These are phyloP conservation scores for Lachnellula arida DNA, from an alignment of 2,329 filamentous ascomycete genomes.

Conservation along the genomic window DNA sequence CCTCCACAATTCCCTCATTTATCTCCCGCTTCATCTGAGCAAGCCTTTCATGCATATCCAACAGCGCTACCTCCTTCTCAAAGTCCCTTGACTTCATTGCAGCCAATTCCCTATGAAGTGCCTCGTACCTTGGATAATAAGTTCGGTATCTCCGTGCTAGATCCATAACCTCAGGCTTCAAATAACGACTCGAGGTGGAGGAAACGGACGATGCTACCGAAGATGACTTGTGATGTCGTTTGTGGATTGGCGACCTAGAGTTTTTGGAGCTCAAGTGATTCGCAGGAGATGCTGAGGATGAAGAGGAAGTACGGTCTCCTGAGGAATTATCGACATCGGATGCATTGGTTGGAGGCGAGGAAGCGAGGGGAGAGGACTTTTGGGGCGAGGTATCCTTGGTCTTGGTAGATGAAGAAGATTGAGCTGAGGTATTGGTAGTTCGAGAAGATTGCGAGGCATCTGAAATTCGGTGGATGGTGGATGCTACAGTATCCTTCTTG, in stretches of 20 bases:
- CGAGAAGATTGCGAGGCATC: slow-evolving; percentile 47
- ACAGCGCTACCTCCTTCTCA: slow-evolving; percentile 45
- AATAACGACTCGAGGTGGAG: slow-evolving; percentile 29
- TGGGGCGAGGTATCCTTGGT: slow-evolving; percentile 51
- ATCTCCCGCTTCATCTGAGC: slow-evolving; percentile 57
- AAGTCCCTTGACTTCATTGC: slow-evolving; percentile 43
- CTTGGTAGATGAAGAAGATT: slow-evolving; percentile 33
- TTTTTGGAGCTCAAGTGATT: slow-evolving; percentile 15
- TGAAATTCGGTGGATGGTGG: slow-evolving; percentile 29
- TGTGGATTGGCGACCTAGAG: slow-evolving; percentile 27
- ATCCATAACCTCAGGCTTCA: slow-evolving; percentile 46
- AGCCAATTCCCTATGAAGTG: slow-evolving; percentile 51
- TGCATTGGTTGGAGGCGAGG: slow-evolving; percentile 60
- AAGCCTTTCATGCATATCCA: slow-evolving; percentile 51
- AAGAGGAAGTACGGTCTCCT: slow-evolving; percentile 26
- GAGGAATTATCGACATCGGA: slow-evolving; percentile 51
- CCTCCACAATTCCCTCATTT: slow-evolving; percentile 20
- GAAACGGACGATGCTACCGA: slow-evolving; percentile 26
- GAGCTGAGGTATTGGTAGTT: slow-evolving; percentile 36
- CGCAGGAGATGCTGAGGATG: slow-evolving; percentile 26
- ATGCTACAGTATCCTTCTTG: slow-evolving; percentile 25
- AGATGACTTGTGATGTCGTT: slow-evolving; percentile 31
- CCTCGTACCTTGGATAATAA: slow-evolving; percentile 53
- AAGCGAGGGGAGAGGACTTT: slow-evolving; percentile 62
- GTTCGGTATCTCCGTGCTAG: slow-evolving; percentile 52